These are phyloP conservation scores for Saccharomyces hybrid DNA, from an alignment of 1,139 yeast genomes.

Conservation along the genomic window DNA sequence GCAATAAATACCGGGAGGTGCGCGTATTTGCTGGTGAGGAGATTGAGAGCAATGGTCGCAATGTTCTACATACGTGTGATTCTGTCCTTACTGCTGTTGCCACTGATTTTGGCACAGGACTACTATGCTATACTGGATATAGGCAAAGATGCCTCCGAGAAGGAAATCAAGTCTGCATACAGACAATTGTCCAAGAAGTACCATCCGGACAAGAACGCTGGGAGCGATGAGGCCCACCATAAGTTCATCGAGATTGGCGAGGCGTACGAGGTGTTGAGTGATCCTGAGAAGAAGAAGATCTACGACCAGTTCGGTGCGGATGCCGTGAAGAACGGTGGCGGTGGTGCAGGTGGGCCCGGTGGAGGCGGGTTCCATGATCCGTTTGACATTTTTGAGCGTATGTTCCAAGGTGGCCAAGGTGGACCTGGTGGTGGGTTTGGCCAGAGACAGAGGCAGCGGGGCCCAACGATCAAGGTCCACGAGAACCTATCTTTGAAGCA, in stretches of 20 bases:
- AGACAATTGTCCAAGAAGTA: conserved; percentile 75
- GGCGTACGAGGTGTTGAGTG: conserved; percentile 84
- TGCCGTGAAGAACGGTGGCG: conserved; percentile 49
- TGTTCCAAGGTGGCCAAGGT: conserved; percentile 52
- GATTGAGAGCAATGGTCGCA: not conserved
- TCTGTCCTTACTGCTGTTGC: not conserved
- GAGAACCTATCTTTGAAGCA: conserved; percentile 54
- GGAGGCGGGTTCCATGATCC: conserved; percentile 42
- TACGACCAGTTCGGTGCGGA: conserved; percentile 85
- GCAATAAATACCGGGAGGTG: conserved; percentile 47
- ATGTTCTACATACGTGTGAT: not conserved
- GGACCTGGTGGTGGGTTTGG: conserved; percentile 37
- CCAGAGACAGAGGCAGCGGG: conserved; percentile 46
- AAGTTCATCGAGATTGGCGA: conserved; percentile 87
- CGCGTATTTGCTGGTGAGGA: not conserved
- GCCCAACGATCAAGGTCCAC: conserved; percentile 55
- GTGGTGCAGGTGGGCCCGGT: conserved; percentile 36
- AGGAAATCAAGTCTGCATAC: conserved; percentile 82
- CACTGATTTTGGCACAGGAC: conserved; percentile 27
- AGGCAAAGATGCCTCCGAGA: conserved; percentile 59
- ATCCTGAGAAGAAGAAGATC: conserved; percentile 59
- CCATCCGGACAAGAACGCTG: conserved; percentile 92
- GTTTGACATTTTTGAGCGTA: conserved; percentile 64
- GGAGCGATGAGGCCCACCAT: conserved; percentile 73
- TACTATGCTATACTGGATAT: conserved; percentile 59